Percentiles rank a stretch among this genome's conserved stretches.
Evolutionary conservation across 371 early-diverging fungal genomes (phyloP).

Genomic region (Dentiscutata heterogama): DNA sequence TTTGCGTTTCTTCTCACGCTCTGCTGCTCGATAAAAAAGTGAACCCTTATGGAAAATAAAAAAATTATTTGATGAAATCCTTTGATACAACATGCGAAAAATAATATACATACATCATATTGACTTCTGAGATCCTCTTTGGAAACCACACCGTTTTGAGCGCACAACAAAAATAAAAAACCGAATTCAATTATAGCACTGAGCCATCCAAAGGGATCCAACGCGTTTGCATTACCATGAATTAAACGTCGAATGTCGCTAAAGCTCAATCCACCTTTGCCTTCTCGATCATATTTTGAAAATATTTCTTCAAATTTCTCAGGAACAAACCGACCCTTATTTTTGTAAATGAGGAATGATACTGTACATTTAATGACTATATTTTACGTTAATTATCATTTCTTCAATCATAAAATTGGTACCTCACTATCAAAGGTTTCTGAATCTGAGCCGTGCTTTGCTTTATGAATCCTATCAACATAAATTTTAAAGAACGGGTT

Average conservation of each 20-base stretch:
- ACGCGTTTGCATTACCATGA: constrained; percentile 25
- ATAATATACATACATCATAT: constrained; percentile 21
- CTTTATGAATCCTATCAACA: constrained; percentile 56
- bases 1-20: too few species aligned
- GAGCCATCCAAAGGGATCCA: constrained; percentile 10
- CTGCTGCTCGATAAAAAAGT: too few species aligned
- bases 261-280: constrained; percentile 48
- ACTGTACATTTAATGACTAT: neutral
- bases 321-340: constrained; percentile 54
- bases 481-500: constrained; percentile 57
- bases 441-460: constrained; percentile 64
- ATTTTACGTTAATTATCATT: neutral
- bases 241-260: neutral
- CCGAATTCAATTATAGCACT: constrained; percentile 12
- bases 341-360: neutral
- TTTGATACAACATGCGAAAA: too few species aligned
- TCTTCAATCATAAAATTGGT: neutral
- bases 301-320: constrained; percentile 64
- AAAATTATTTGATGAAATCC: too few species aligned
- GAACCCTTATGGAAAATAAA: too few species aligned
- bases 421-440: constrained; percentile 57
- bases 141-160: constrained; percentile 3
- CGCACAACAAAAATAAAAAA: constrained; percentile 16
- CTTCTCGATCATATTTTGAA: constrained; percentile 55
- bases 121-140: constrained; percentile 31